phyloP scores from a whole-genome alignment of 73 alveolate genomes.

The Effrenium voratum region DNA sequence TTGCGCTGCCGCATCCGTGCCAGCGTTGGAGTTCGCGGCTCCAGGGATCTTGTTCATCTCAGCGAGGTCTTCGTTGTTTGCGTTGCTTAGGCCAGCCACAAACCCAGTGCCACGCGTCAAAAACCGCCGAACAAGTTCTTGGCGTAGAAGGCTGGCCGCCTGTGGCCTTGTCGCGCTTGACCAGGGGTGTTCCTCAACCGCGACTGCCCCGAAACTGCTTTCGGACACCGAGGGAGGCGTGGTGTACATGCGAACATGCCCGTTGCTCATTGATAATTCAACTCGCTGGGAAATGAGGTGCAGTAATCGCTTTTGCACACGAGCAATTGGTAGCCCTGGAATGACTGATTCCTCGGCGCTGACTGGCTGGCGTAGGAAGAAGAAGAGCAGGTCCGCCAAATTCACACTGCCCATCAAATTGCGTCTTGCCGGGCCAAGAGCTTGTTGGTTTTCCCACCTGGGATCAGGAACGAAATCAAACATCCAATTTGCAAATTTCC shows the following conservation, averaged over 20 bases:
- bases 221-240: not conserved
- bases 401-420: not conserved
- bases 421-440: not conserved
- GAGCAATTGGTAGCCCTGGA: not conserved
- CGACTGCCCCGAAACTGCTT: not conserved
- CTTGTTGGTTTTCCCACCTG: slow-evolving; percentile 25
- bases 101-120: not conserved
- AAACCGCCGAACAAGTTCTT: not conserved
- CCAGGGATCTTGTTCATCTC: not conserved
- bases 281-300: not conserved
- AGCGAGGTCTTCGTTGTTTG: not conserved
- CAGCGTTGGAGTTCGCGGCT: not conserved
- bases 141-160: not conserved
- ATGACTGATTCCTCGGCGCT: not conserved
- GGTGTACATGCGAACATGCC: not conserved
- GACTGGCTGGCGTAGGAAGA: not conserved
- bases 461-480: no score
- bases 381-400: not conserved
- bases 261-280: not conserved
- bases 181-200: not conserved
- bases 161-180: not conserved
- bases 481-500: no score
- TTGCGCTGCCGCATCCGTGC: not conserved
- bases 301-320: slow-evolving; percentile 3
- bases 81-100: not conserved